Evolutionary conservation across 768 basidiomycete species (phyloP).

Genomic region (Pholiota microspora): DNA sequence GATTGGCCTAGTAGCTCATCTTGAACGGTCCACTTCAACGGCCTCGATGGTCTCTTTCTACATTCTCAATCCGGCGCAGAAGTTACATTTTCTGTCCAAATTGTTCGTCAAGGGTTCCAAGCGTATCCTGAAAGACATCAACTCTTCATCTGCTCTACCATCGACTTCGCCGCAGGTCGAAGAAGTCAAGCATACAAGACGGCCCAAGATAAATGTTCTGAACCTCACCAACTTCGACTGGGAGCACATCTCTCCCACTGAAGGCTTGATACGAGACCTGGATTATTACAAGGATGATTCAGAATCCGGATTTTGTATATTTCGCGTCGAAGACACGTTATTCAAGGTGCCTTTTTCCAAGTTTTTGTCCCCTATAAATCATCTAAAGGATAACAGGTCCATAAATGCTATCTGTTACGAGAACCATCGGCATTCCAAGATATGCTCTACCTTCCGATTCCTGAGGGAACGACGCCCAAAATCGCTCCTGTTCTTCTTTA

Average conservation of each 20-base stretch:
- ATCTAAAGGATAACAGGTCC: conserved; percentile 31
- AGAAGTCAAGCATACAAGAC: conserved; percentile 10
- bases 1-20: not conserved
- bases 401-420: conserved; percentile 38
- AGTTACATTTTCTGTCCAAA: conserved; percentile 31
- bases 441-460: conserved; percentile 36
- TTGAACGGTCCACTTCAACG: conserved; percentile 8
- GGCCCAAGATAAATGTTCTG: conserved; percentile 17
- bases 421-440: conserved; percentile 43
- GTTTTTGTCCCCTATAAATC: not conserved
- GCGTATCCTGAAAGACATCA: conserved; percentile 20
- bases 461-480: conserved; percentile 23
- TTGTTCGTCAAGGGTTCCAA: conserved; percentile 31
- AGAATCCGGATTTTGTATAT: conserved; percentile 54
- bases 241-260: conserved; percentile 13
- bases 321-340: conserved; percentile 57
- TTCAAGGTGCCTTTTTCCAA: conserved; percentile 48
- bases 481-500: conserved; percentile 34
- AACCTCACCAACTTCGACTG: conserved; percentile 20
- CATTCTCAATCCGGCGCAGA: conserved; percentile 34
- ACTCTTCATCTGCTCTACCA: not conserved
- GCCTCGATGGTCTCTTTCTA: conserved; percentile 37
- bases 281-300: conserved; percentile 32
- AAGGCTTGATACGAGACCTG: conserved; percentile 26
- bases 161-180: conserved; percentile 5